Conservation (phyloP, 306 rosid genomes). For the Betula pendula region DNA sequence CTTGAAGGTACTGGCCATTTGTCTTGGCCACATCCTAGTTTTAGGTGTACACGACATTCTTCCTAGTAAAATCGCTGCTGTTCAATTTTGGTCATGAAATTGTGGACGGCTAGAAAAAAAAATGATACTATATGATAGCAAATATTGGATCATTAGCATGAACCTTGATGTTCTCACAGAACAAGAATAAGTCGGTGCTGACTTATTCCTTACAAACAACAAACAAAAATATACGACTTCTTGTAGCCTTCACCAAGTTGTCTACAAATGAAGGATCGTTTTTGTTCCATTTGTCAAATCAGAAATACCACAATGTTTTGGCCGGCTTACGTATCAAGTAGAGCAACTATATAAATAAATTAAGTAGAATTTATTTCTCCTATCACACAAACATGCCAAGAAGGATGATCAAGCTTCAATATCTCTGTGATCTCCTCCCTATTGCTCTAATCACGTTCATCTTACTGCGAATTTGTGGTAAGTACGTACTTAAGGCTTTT, state of each 20-base stretch:
- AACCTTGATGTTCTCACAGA: no score
- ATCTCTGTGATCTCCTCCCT: constrained; percentile 14
- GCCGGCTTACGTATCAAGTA: background rate
- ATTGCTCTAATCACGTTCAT: background rate
- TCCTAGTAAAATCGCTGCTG: background rate
- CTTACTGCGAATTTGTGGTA: constrained; percentile 32
- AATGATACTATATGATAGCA: no score
- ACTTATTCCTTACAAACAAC: background rate
- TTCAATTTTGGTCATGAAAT: background rate
- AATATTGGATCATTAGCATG: no score
- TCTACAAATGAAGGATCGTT: background rate
- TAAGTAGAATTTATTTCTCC: background rate
- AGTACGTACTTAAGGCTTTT: background rate
- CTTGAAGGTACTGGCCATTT: background rate
- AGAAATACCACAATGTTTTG: background rate
- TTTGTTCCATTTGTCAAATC: background rate
- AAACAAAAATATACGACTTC: background rate
- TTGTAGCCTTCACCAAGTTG: background rate
- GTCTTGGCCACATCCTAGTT: background rate
- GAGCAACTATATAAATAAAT: background rate
- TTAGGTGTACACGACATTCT: no score
- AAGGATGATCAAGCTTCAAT: constrained; percentile 23
- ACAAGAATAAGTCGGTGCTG: background rate
- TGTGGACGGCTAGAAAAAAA: no score
- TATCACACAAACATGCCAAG: background rate